Evolutionary conservation across 2,329 filamentous ascomycete genomes (phyloP), one percentile per base, ranked within the genome.

Genomic region (Scolecobasidium constrictum): DNA sequence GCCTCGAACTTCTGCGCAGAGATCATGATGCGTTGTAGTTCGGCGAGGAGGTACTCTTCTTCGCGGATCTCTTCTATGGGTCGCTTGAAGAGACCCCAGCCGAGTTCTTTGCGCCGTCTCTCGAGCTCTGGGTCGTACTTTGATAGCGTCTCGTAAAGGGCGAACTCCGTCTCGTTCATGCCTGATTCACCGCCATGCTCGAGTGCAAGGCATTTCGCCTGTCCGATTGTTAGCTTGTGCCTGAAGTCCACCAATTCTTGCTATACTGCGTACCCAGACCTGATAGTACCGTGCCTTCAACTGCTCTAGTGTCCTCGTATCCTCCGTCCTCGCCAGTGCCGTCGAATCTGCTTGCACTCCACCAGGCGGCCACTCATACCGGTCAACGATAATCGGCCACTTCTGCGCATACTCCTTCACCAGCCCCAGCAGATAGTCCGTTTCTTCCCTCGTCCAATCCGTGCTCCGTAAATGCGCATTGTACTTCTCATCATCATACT

Each of bases 401-500:
- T 92, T 81, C 47, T 94, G 72, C 56, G 94, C 86, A 56, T 80
- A 94, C 37, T 88, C 82, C 45, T 73, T 73, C 12, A 78, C 84
- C 26, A 90, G 59, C 3, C 76, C 68, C 57, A 96, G 74, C 48
- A 98, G 64, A 56, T 95, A 95, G 57, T 95, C 87, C 6, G 92
- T 98, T 64, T 98, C 92, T 53, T 92, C 82, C 55, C 83, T 86
- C 12, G 83, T 81, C 92, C 92, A 98, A 52, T 90, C 80, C 12
- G 77, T 68, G 55, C 72, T 82, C 52, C 78, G 73, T 40, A 98
- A 64, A 48, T 83, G 77, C 45, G 77, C 71, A 47, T 81, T 75
- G 63, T 98, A 98, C 58, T 94, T 82, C 48, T 88, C 85, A 49
- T 93, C 83, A 47, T 77, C 86, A 62, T 96, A 96, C 47, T 79